Evolutionary conservation across 83 land plant species (phyloP), one percentile per base, ranked within the genome.

Genomic region (Diphasiastrum complanatum): DNA sequence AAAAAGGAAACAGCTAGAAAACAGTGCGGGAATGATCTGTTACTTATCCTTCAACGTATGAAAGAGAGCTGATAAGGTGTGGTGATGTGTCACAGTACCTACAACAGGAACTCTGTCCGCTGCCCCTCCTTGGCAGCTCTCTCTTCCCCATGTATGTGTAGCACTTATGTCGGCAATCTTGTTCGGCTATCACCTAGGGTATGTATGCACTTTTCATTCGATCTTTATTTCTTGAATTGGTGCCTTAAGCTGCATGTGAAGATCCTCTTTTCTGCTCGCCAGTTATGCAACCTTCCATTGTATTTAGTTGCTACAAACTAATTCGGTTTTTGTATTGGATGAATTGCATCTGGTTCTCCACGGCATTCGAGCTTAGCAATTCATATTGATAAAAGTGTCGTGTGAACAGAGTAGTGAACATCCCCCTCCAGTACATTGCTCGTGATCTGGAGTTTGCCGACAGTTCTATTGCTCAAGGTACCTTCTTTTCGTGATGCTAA

Each of bases 181-280:
- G 30, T 61, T 41, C 30, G 64, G 64, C 11, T 61, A 61, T 45
- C 64, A 61, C 23, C 14, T 43, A 5, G 64, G 48, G 64, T 61
- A 43, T 2, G 60, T 31, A 19, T 4, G 31, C 26, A 52, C n/a
- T n/a, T n/a, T n/a, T n/a, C n/a, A n/a, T n/a, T n/a, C n/a, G n/a
- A n/a, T n/a, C n/a, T n/a, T n/a, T n/a, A n/a, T n/a, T n/a, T n/a
- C n/a, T n/a, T n/a, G n/a, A n/a, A n/a, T n/a, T n/a, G n/a, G n/a
- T n/a, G n/a, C n/a, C n/a, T n/a, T n/a, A n/a, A n/a, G n/a, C n/a
- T n/a, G n/a, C n/a, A n/a, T n/a, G n/a, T n/a, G n/a, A n/a, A n/a
- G n/a, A n/a, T n/a, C n/a, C n/a, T n/a, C n/a, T n/a, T n/a, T n/a
- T n/a, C n/a, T n/a, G n/a, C n/a, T n/a, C n/a, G n/a, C n/a, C n/a